phyloP scores from a whole-genome alignment of 805 yeast species.

The Candida loeiensis region DNA sequence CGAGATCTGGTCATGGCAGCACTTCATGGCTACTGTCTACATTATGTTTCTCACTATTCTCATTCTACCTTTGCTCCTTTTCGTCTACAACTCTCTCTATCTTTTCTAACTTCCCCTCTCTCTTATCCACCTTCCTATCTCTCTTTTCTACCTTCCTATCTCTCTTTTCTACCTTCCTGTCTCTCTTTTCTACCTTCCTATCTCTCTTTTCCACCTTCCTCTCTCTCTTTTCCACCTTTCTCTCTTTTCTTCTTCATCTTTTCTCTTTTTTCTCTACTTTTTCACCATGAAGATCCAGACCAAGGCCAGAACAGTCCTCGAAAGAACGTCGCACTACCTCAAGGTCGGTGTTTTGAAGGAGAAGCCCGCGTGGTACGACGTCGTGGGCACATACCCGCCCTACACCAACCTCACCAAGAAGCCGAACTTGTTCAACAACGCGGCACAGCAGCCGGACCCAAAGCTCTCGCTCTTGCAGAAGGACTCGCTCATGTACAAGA shows the following conservation, averaged over 20 bases:
- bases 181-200: too few species aligned
- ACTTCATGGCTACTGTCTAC: not conserved
- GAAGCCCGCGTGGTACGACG: constrained; percentile 88
- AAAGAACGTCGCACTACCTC: constrained; percentile 75
- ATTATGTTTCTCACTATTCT: not conserved
- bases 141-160: too few species aligned
- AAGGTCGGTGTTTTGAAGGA: constrained; percentile 62
- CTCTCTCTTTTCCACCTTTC: too few species aligned
- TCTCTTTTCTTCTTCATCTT: not conserved
- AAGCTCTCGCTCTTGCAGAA: constrained; percentile 17
- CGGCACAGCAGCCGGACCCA: constrained; percentile 30
- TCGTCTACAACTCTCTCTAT: too few species aligned
- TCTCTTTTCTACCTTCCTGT: too few species aligned
- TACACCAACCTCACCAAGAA: constrained; percentile 53
- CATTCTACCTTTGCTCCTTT: too few species aligned
- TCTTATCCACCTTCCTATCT: too few species aligned
- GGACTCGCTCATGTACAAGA: constrained; percentile 32
- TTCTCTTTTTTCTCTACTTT: constrained; percentile 4
- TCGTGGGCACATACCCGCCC: constrained; percentile 83
- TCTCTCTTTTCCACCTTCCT: too few species aligned
- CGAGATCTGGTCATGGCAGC: too few species aligned
- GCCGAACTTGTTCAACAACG: constrained; percentile 28
- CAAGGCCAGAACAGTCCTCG: constrained; percentile 70
- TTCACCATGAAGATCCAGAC: constrained; percentile 57
- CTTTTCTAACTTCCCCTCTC: too few species aligned